Percentiles rank a stretch among this genome's conserved stretches.
Conservation (phyloP, 1,284 basidiomycete species). For the Trichosporon faecale region DNA sequence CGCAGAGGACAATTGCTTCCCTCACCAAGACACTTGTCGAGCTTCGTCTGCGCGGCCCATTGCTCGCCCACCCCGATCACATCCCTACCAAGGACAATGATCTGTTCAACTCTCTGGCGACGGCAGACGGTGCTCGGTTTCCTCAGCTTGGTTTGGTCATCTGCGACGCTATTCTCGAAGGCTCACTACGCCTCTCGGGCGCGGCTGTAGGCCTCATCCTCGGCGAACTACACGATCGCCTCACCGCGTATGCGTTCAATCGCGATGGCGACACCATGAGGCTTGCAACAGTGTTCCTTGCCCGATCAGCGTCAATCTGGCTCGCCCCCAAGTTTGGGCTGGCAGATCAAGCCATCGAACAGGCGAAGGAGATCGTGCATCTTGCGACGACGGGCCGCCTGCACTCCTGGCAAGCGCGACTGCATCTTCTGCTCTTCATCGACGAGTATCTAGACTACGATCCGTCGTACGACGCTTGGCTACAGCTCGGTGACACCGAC, state of each 20-base stretch:
- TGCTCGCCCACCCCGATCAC: slow-evolving; percentile 56
- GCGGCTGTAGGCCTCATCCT: slow-evolving; percentile 60
- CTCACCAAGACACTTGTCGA: slow-evolving; percentile 37
- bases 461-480: slow-evolving; percentile 50
- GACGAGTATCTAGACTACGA: slow-evolving; percentile 64
- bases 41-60: slow-evolving; percentile 56
- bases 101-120: slow-evolving; percentile 61
- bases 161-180: slow-evolving; percentile 59
- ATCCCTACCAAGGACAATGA: slow-evolving; percentile 64
- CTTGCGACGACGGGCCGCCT: slow-evolving; percentile 56
- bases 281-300: slow-evolving; percentile 63
- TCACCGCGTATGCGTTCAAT: slow-evolving; percentile 61
- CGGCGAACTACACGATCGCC: slow-evolving; percentile 58
- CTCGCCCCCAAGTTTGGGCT: slow-evolving; percentile 54
- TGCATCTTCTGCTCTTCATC: slow-evolving; percentile 64
- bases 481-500: slow-evolving; percentile 23
- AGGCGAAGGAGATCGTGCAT: slow-evolving; percentile 60
- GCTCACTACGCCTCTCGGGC: slow-evolving; percentile 59
- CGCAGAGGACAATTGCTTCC: slow-evolving; percentile 29
- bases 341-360: slow-evolving; percentile 54
- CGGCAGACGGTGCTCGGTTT: slow-evolving; percentile 59
- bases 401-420: slow-evolving; percentile 66
- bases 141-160: slow-evolving; percentile 61
- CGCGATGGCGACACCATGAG: slow-evolving; percentile 60
- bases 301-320: slow-evolving; percentile 68